These are phyloP conservation scores for Cylindrodendrum hubeiense DNA, from an alignment of 2,329 filamentous ascomycete species.

Conservation along the genomic window DNA sequence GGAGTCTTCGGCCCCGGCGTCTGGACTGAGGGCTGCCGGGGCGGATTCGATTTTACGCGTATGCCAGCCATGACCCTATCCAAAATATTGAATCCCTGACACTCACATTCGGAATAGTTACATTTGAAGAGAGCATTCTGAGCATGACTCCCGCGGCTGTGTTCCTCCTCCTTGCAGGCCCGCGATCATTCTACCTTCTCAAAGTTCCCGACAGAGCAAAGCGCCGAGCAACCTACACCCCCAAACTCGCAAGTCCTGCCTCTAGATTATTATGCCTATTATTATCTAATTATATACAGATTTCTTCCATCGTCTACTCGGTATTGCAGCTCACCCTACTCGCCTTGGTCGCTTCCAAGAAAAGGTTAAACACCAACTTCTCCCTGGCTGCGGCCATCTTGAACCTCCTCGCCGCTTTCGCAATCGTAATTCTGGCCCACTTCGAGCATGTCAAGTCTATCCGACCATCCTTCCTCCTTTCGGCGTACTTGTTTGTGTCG, in stretches of 20 bases:
- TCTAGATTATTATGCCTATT: background rate
- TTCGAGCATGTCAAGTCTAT: conserved; percentile 50
- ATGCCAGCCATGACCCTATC: background rate
- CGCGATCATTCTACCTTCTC: conserved; percentile 41
- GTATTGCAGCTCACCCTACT: conserved; percentile 43
- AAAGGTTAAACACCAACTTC: conserved; percentile 42
- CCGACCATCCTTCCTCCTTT: conserved; percentile 48
- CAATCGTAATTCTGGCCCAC: conserved; percentile 46
- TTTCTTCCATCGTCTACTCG: conserved; percentile 39
- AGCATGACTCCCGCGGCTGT: conserved; percentile 39
- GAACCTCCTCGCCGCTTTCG: conserved; percentile 43
- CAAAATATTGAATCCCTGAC: background rate
- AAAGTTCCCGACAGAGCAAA: conserved; percentile 40
- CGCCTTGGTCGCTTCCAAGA: conserved; percentile 40
- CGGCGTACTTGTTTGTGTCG: conserved; percentile 46
- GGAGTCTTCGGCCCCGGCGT: conserved; percentile 46
- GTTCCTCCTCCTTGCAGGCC: conserved; percentile 40
- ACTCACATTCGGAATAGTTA: conserved; percentile 39
- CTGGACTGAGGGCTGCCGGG: conserved; percentile 45
- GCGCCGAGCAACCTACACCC: conserved; percentile 41
- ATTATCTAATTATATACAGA: conserved; percentile 27
- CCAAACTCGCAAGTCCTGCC: conserved; percentile 40
- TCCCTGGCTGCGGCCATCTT: conserved; percentile 47
- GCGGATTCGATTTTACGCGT: conserved; percentile 50
- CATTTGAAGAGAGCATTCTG: conserved; percentile 47